phyloP scores from a whole-genome alignment of 768 basidiomycete species.

The Termitomyces sp. region DNA sequence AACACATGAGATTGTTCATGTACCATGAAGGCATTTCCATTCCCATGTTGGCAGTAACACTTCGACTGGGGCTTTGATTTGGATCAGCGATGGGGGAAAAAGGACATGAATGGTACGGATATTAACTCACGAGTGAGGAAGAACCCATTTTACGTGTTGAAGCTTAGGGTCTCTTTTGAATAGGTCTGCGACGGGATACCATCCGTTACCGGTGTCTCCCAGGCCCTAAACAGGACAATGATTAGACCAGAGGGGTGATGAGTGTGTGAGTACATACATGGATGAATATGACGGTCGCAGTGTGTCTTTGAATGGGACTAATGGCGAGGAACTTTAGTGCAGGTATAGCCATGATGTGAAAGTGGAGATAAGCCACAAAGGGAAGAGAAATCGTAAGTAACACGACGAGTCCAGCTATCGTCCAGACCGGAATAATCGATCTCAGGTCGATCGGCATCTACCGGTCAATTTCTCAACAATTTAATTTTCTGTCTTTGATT shows the following conservation, averaged over 20 bases:
- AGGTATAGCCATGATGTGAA: slow-evolving; percentile 26
- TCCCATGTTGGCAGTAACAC: slow-evolving; percentile 73
- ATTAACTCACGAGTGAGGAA: slow-evolving; percentile 69
- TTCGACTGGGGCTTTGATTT: slow-evolving; percentile 40
- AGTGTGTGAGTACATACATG: slow-evolving; percentile 54
- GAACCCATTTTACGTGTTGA: slow-evolving; percentile 82
- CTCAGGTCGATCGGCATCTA: slow-evolving; percentile 37
- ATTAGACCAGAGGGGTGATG: background rate
- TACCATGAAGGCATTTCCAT: slow-evolving; percentile 77
- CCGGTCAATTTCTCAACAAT: slow-evolving; percentile 23
- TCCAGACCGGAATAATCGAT: slow-evolving; percentile 33
- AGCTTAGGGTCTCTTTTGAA: slow-evolving; percentile 50
- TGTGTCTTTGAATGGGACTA: slow-evolving; percentile 57
- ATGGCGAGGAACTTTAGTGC: slow-evolving; percentile 48
- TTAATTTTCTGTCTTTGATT: background rate
- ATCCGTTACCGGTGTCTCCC: slow-evolving; percentile 71
- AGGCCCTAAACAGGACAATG: slow-evolving; percentile 47
- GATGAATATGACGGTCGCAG: slow-evolving; percentile 84
- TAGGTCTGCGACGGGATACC: slow-evolving; percentile 71
- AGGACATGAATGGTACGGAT: background rate
- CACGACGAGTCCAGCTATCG: slow-evolving; percentile 16
- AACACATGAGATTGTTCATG: slow-evolving; percentile 10
- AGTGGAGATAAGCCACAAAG: slow-evolving; percentile 13
- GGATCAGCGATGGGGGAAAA: slow-evolving; percentile 2
- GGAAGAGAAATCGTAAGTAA: slow-evolving; percentile 17